phyloP scores from a whole-genome alignment of 768 basidiomycete species.

The Boletus sensibilis region DNA sequence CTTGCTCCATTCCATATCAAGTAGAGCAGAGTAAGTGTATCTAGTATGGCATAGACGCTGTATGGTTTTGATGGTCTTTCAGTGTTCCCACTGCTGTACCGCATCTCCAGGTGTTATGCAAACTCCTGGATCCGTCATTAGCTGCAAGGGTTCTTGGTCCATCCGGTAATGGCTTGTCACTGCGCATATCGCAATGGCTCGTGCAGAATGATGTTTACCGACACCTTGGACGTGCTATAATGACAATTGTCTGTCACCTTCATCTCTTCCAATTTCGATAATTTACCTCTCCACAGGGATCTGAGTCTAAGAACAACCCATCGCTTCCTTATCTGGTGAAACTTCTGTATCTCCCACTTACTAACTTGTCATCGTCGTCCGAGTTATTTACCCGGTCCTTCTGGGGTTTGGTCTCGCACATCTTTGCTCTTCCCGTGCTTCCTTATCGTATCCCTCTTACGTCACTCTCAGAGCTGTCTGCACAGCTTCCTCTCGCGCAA shows the following conservation, averaged over 20 bases:
- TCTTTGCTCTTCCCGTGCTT: conserved; percentile 74
- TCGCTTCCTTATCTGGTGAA: conserved; percentile 31
- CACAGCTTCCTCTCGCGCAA: conserved; percentile 56
- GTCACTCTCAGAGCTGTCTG: conserved; percentile 62
- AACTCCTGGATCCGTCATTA: conserved; percentile 38
- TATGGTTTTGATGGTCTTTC: not conserved
- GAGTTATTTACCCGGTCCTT: conserved; percentile 33
- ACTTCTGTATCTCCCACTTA: conserved; percentile 26
- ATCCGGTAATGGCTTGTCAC: conserved; percentile 32
- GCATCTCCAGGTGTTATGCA: conserved; percentile 52
- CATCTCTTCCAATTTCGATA: not conserved
- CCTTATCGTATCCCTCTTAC: conserved; percentile 69
- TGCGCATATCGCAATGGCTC: conserved; percentile 44
- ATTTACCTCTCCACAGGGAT: conserved; percentile 40
- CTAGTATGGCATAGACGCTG: not conserved
- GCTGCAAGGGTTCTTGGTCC: conserved; percentile 22
- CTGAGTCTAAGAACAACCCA: conserved; percentile 49
- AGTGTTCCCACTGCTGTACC: conserved; percentile 48
- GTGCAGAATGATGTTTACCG: conserved; percentile 47
- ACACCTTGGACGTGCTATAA: conserved; percentile 18
- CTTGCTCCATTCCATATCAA: conserved; percentile 53
- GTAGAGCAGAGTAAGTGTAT: conserved; percentile 46
- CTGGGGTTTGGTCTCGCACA: conserved; percentile 44
- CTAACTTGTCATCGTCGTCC: conserved; percentile 33
- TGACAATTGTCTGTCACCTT: conserved; percentile 46